Conservation (phyloP, 352 stramenopile genomes). For the Phytopythium montanum region DNA sequence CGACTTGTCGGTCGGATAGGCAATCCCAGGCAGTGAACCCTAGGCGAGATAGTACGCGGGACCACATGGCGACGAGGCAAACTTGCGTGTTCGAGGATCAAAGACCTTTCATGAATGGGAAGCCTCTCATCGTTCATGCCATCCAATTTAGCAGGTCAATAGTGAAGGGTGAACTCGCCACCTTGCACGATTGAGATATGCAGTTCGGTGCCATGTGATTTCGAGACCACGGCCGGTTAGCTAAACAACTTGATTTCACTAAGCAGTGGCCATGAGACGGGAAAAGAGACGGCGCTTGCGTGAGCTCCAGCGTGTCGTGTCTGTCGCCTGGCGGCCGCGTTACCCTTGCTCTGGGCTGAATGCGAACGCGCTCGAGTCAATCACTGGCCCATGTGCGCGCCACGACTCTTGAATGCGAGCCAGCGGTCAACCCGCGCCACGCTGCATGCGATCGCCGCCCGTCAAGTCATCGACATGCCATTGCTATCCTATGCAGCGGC, state of each 20-base stretch:
- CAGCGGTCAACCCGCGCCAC: not conserved
- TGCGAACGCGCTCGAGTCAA: not conserved
- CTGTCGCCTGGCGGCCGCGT: not conserved
- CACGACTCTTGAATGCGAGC: not conserved
- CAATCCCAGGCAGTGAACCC: slow-evolving; percentile 15
- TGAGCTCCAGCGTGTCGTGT: not conserved
- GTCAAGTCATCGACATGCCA: not conserved
- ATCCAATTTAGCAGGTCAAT: not conserved
- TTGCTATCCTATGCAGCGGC: no score
- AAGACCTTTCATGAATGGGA: not conserved
- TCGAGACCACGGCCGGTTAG: not conserved
- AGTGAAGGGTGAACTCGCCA: not conserved
- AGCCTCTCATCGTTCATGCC: not conserved
- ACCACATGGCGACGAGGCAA: slow-evolving; percentile 9
- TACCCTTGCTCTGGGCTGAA: not conserved
- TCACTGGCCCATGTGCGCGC: not conserved
- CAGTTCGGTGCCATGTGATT: not conserved
- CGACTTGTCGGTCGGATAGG: not conserved
- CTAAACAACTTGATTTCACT: slow-evolving; percentile 2
- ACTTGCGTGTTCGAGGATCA: slow-evolving; percentile 1
- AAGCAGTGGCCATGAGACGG: not conserved
- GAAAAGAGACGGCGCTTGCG: not conserved
- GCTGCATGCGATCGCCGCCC: not conserved
- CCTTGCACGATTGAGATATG: not conserved
- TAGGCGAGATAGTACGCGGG: slow-evolving; percentile 23